A percentile compares a stretch with the other conserved stretches of the same genome.
These are phyloP conservation scores for Alternaria panax DNA, from an alignment of 2,329 filamentous ascomycete genomes.

Conservation along the genomic window DNA sequence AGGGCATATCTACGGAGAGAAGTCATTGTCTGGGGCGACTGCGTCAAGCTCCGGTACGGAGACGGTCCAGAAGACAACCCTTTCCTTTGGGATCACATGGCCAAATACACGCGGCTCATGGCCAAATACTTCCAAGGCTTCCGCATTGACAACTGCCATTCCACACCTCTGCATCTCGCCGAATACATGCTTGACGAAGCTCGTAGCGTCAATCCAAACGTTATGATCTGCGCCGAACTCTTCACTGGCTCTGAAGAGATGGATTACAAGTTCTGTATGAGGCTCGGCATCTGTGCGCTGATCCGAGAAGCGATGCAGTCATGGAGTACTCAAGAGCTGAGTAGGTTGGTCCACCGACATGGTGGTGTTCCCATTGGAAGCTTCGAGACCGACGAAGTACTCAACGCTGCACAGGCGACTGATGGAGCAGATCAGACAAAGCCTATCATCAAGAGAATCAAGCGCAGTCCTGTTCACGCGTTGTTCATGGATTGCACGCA, in stretches of 20 bases:
- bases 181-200: conserved; percentile 95
- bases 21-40: conserved; percentile 98
- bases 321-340: conserved; percentile 93
- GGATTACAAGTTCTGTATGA: conserved; percentile 95
- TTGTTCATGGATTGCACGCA: conserved; percentile 99
- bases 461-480: conserved; percentile 87
- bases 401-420: conserved; percentile 62
- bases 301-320: conserved; percentile 99
- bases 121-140: conserved; percentile 95
- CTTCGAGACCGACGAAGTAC: conserved; percentile 91
- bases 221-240: conserved; percentile 92
- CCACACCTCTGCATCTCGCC: conserved; percentile 91
- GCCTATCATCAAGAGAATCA: conserved; percentile 75
- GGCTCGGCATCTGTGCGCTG: conserved; percentile 86
- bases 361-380: conserved; percentile 94
- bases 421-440: conserved; percentile 34
- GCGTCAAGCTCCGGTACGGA: conserved; percentile 95
- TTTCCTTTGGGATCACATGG: conserved; percentile 96
- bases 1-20: conserved; percentile 94
- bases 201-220: conserved; percentile 82
- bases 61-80: conserved; percentile 81
- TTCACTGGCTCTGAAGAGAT: conserved; percentile 96
- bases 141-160: conserved; percentile 98
- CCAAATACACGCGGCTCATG: conserved; percentile 86
- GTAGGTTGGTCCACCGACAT: conserved; percentile 89